Base-by-base conservation (phyloP, 129 eudicot species). In the Escallonia rubra region DNA sequence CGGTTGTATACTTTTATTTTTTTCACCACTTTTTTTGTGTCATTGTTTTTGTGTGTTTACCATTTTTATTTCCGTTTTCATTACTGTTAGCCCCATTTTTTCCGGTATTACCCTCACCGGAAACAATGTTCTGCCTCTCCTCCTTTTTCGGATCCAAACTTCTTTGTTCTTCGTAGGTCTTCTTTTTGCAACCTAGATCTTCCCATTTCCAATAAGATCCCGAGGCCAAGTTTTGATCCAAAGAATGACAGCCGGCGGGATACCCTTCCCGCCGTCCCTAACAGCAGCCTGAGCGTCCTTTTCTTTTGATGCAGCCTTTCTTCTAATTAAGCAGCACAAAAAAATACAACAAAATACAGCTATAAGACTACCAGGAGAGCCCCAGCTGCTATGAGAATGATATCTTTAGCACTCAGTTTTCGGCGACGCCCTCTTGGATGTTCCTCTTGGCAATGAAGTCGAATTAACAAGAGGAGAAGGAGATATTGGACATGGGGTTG, bases 191-290 rank as follows among this genome's bases (percentile, higher is more conserved):
- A 23, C 34, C 34, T 23, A 23, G 34, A 23, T 23, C 34, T 23
- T 23, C 34, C 34, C 1, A 23, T 23, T 23, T 23, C 34, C 34
- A 23, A 23, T 23, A 23, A 23, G 34, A 23, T 23, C 34, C 1
- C 34, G 34, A 1, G 34, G 34, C 34, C 34, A 23, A 23, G 34
- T 23, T 23, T 23, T 23, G 34, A 23, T 23, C 49, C 68, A 4
- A 64, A 41, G 47, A 44, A 58, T 67, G 8, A 63, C 85, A 11
- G 68, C 79, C 23, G 68, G 57, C 1, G 68, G 68, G 45, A 64
- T 56, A 43, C 54, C 57, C 68, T 64, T 64, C 12, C 45, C 57
- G 46, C 61, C 61, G 43, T 47, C 40, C 10, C 40, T 14, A 11
- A 34, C 57, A 48, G 60, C 71, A 66, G 60, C 49, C 51, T 66